These are phyloP conservation scores for Chytriomyces confervae DNA, from an alignment of 192 early-diverging fungal species.

Conservation along the genomic window DNA sequence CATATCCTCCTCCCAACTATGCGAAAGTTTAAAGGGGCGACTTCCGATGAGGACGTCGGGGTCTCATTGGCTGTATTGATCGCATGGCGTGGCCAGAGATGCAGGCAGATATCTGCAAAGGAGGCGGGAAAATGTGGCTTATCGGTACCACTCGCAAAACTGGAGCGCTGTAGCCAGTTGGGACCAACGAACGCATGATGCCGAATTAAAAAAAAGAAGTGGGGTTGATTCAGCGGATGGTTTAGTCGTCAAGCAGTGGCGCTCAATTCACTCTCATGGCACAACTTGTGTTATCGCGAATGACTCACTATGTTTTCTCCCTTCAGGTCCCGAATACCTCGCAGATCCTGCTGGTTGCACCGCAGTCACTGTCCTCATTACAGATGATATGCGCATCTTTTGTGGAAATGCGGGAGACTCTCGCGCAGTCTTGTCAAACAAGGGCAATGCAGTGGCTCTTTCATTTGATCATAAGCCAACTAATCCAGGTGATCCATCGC, in stretches of 20 bases:
- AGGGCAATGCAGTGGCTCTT: constrained; percentile 78
- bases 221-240: no score
- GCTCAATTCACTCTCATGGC: no score
- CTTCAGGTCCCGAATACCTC: constrained; percentile 72
- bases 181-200: no score
- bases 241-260: no score
- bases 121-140: no score
- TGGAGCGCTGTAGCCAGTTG: no score
- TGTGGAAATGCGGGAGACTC: constrained; percentile 98
- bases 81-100: neutral
- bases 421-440: constrained; percentile 81
- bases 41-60: neutral
- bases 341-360: constrained; percentile 96
- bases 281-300: no score
- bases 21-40: neutral
- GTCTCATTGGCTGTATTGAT: neutral
- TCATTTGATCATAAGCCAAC: constrained; percentile 96
- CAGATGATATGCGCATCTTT: constrained; percentile 79
- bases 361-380: constrained; percentile 85
- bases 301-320: no score
- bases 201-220: no score
- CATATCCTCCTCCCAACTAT: neutral
- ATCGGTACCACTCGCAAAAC: no score
- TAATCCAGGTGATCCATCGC: constrained; percentile 55
- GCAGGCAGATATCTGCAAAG: no score